Evolutionary conservation across 441 rosid species (phyloP).

Genomic region (Sinapis alba): DNA sequence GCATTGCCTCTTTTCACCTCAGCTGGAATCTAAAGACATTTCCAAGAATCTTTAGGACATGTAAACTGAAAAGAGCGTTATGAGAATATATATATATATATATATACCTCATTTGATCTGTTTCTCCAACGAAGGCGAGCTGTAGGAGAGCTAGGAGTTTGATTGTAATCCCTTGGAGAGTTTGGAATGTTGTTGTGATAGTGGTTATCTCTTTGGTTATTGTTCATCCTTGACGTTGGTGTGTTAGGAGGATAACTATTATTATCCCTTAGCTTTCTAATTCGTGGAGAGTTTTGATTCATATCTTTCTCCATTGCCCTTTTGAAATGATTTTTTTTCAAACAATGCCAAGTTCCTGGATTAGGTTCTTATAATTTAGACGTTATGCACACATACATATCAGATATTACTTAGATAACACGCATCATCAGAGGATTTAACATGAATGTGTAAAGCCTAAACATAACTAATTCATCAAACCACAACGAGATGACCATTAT

Average conservation of each 20-base stretch:
- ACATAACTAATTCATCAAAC: background rate
- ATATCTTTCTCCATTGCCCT: slow-evolving; percentile 35
- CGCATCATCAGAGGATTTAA: slow-evolving; percentile 10
- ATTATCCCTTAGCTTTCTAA: slow-evolving; percentile 29
- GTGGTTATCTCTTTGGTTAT: slow-evolving; percentile 39
- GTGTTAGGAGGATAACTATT: slow-evolving; percentile 24
- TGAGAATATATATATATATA: background rate
- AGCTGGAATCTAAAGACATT: slow-evolving; percentile 18
- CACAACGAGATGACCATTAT: background rate
- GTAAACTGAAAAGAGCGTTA: background rate
- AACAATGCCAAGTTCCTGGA: background rate
- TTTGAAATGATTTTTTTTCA: background rate
- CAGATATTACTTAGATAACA: slow-evolving; percentile 18
- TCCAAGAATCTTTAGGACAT: background rate
- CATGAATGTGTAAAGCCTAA: background rate
- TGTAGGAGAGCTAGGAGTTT: slow-evolving; percentile 40
- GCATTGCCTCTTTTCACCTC: slow-evolving; percentile 38
- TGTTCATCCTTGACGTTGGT: slow-evolving; percentile 27
- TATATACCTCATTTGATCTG: slow-evolving; percentile 41
- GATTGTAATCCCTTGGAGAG: slow-evolving; percentile 39
- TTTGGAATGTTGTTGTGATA: slow-evolving; percentile 22
- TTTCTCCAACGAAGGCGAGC: slow-evolving; percentile 40
- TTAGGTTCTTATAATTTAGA: background rate
- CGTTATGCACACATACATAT: background rate
- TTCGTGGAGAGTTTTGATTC: slow-evolving; percentile 27